Evolutionary conservation across 768 basidiomycete species (phyloP).

Genomic region (Leccinum barrowsii): DNA sequence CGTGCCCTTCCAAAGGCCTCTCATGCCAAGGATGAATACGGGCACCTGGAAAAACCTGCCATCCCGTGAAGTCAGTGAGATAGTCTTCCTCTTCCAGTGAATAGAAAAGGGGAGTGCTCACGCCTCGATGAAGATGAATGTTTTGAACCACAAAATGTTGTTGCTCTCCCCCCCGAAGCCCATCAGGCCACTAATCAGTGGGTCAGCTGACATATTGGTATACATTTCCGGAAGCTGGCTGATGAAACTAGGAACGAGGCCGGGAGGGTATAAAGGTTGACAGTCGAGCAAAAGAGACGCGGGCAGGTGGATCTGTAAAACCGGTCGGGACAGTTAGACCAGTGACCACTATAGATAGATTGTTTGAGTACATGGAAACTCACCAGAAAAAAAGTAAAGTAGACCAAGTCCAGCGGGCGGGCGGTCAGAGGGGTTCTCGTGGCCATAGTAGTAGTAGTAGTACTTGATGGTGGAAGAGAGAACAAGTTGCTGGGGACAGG

Average conservation of each 20-base stretch:
- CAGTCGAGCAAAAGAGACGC: conserved; percentile 69
- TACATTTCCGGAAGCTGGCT: conserved; percentile 47
- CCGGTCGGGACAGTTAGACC: background rate
- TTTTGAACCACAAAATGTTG: conserved; percentile 59
- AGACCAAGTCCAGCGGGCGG: conserved; percentile 64
- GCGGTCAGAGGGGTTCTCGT: conserved; percentile 40
- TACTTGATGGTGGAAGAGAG: background rate
- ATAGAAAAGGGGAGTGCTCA: conserved; percentile 29
- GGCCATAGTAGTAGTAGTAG: conserved; percentile 3
- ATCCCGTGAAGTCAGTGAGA: background rate
- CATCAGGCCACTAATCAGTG: conserved; percentile 53
- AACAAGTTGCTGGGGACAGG: background rate
- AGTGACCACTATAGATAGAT: background rate
- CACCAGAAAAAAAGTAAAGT: conserved; percentile 70
- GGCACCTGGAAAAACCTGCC: conserved; percentile 66
- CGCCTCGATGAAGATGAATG: conserved; percentile 61
- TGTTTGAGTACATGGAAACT: conserved; percentile 13
- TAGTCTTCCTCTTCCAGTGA: background rate
- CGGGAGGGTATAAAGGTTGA: conserved; percentile 59
- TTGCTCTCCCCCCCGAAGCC: conserved; percentile 36
- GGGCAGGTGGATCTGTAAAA: conserved; percentile 56
- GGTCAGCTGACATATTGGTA: conserved; percentile 59
- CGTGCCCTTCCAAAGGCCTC: conserved; percentile 54
- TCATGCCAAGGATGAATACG: conserved; percentile 66
- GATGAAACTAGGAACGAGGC: conserved; percentile 47